Evolutionary conservation across 805 yeast genomes (phyloP).

Genomic region (Brettanomyces anomalus): DNA sequence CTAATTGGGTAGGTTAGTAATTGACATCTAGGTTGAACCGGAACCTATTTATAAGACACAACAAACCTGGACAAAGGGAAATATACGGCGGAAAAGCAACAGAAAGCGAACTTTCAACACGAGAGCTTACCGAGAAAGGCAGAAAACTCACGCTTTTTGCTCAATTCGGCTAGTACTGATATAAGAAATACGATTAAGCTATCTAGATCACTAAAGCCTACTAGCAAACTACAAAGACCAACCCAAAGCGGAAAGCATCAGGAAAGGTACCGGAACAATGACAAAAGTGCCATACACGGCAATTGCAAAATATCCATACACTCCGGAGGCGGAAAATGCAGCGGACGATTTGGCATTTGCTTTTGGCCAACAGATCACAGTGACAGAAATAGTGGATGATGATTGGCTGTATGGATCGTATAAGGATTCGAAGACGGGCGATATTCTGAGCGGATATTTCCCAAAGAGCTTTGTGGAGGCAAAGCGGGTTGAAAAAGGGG

Average conservation of each 20-base stretch:
- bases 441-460: conserved; percentile 59
- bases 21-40: too few relatives aligned
- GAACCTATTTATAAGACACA: too few relatives aligned
- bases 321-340: conserved; percentile 39
- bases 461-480: conserved; percentile 74
- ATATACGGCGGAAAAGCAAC: too few relatives aligned
- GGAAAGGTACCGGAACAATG: neutral
- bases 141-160: too few relatives aligned
- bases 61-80: too few relatives aligned
- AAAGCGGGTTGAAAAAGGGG: conserved; percentile 1
- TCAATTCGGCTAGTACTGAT: too few relatives aligned
- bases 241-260: neutral
- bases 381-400: conserved; percentile 74
- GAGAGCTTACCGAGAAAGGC: too few relatives aligned
- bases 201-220: too few relatives aligned
- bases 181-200: too few relatives aligned
- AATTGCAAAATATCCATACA: conserved; percentile 23
- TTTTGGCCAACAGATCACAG: conserved; percentile 63
- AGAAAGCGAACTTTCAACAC: too few relatives aligned
- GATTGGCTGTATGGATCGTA: conserved; percentile 84
- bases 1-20: too few relatives aligned
- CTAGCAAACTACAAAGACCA: too few relatives aligned
- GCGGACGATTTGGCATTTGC: conserved; percentile 76
- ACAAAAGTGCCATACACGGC: conserved; percentile 18
- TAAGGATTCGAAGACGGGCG: conserved; percentile 32